phyloP scores from a whole-genome alignment of 1,284 basidiomycete genomes.

The Vanrija pseudolonga region DNA sequence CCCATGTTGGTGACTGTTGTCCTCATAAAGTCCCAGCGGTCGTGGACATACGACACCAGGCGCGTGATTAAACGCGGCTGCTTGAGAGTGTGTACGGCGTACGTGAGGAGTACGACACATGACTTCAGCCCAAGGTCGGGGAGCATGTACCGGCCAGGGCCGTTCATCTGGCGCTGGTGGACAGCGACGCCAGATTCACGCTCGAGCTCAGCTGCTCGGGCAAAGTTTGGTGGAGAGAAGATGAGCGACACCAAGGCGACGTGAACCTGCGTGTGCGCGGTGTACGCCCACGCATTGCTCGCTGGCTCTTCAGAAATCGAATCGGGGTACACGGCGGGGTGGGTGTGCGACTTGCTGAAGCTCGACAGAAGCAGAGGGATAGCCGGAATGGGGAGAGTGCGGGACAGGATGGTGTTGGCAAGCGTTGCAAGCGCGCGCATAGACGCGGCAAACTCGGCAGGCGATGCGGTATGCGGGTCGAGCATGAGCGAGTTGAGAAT shows the following conservation, averaged over 20 bases:
- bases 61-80: conserved; percentile 21
- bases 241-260: conserved; percentile 45
- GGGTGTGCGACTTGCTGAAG: conserved; percentile 27
- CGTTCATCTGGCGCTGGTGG: not conserved
- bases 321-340: conserved; percentile 43
- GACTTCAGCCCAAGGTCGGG: conserved; percentile 34
- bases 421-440: conserved; percentile 46
- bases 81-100: conserved; percentile 27
- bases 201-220: conserved; percentile 11
- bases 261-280: conserved; percentile 46
- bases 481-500: conserved; percentile 34
- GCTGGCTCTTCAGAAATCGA: conserved; percentile 17
- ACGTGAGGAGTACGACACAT: conserved; percentile 34
- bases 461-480: conserved; percentile 20
- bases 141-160: conserved; percentile 28
- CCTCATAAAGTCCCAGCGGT: not conserved
- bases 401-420: conserved; percentile 45
- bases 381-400: conserved; percentile 43
- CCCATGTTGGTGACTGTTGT: conserved; percentile 7
- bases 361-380: conserved; percentile 32
- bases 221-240: conserved; percentile 41
- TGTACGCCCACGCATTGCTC: conserved; percentile 35
- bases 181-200: not conserved
- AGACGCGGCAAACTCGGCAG: conserved; percentile 30
- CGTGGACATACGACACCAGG: conserved; percentile 35